Base-by-base conservation (phyloP, 2,329 filamentous ascomycete species). In the Colletotrichum cordylinicola region DNA sequence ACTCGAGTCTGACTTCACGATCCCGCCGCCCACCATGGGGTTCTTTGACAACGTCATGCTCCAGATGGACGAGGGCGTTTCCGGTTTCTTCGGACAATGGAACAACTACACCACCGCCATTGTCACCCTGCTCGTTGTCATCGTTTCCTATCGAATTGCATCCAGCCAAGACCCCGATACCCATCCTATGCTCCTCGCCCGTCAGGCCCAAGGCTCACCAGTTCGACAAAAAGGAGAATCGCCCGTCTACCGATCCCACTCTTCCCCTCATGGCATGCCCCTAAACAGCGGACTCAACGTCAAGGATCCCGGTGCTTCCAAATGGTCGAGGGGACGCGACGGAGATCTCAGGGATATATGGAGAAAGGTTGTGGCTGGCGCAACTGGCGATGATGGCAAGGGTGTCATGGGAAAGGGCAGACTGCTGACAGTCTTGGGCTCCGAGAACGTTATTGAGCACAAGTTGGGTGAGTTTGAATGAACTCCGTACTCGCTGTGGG, bases 281-380 rank as follows among this genome's bases (percentile, higher is more conserved):
- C 90, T 98, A 58, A 93, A 93, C 79, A 87, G 90, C 48, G 95
- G 96, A 6, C 88, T 98, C 64, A 95, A 95, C 79, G 94, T 98
- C 72, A 96, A 95, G 86, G 94, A 96, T 70, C 86, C 93, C 0
- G 94, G 93, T 58, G 92, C 94, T 61, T 94, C 95, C 62, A 95
- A 95, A 85, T 98, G 96, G 94, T 90, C 94, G 12, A 88, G 90
- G 72, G 96, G 96, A 65, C 93, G 94, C 72, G 93, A 98, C 83
- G 97, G 97, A 60, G 96, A 99, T 80, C 87, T 99, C 78, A 91
- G 96, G 70, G 96, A 99, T 84, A 89, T 99, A 72, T 99, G 97
- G 97, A 92, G 93, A 78, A 91, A 91, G 81, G 94, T 92, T 56
- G 88, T 93, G 12, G 88, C 88, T 71, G 95, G 95, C 66, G 87